Evolutionary conservation across 345 rosid species (phyloP).

Genomic region (Eucalyptus camaldulensis): DNA sequence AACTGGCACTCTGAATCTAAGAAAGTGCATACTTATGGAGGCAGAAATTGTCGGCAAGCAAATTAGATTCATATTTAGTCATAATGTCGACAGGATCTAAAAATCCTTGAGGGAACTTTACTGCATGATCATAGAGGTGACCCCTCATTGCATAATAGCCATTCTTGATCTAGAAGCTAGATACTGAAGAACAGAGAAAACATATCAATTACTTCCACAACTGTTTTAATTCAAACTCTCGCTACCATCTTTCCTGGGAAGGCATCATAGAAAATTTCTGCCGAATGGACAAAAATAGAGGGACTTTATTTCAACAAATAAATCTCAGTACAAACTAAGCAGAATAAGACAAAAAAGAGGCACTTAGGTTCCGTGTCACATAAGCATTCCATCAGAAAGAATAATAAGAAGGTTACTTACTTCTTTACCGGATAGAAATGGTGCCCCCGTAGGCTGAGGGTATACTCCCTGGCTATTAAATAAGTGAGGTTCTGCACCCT

Average conservation of each 20-base stretch:
- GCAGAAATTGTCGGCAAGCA: not conserved
- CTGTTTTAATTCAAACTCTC: not conserved
- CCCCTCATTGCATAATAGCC: not conserved
- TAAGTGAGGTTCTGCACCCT: conserved; percentile 53
- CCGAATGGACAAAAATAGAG: not conserved
- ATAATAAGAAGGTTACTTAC: conserved; percentile 10
- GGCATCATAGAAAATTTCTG: not conserved
- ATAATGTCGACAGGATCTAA: not conserved
- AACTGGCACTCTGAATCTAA: not conserved
- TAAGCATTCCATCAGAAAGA: not conserved
- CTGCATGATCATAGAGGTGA: not conserved
- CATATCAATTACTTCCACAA: not conserved
- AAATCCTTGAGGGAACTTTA: not conserved
- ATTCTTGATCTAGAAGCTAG: not conserved
- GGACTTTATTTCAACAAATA: not conserved
- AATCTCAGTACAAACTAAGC: not conserved
- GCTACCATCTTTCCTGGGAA: not conserved
- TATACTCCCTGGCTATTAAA: conserved; percentile 70
- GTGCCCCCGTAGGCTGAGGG: conserved; percentile 53
- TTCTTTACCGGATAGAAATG: conserved; percentile 55
- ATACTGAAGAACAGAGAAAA: not conserved
- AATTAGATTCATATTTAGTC: not conserved
- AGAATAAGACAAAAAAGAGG: not conserved
- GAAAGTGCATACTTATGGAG: not conserved
- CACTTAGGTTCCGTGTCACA: not conserved